These are phyloP conservation scores for Rubus parviflorus DNA, from an alignment of 306 rosid genomes.

Conservation along the genomic window DNA sequence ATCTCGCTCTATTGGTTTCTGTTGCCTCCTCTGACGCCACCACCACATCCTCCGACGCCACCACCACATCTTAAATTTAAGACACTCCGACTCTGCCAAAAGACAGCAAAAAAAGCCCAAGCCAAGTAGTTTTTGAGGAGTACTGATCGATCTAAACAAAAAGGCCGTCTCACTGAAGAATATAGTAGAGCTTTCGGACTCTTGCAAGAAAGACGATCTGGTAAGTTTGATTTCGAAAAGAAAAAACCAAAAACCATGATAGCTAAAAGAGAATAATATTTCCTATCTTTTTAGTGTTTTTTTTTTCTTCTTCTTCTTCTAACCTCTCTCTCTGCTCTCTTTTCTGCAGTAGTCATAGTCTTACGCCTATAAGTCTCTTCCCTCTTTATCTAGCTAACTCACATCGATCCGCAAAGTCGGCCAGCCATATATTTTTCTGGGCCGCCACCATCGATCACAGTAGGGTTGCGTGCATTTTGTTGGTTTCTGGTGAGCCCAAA, in stretches of 20 bases:
- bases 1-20: too few relatives aligned
- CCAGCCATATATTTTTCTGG: conserved; percentile 72
- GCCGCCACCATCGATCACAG: conserved; percentile 44
- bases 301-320: conserved; percentile 13
- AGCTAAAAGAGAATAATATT: conserved; percentile 38
- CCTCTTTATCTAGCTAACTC: conserved; percentile 44
- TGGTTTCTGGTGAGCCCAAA: conserved; percentile 45
- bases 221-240: conserved; percentile 42
- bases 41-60: too few relatives aligned
- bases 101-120: conserved; percentile 63
- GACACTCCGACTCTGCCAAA: conserved; percentile 56
- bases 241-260: conserved; percentile 60
- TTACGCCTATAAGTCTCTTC: conserved; percentile 35
- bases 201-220: conserved; percentile 39
- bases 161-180: conserved; percentile 23
- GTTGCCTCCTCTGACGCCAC: too few relatives aligned
- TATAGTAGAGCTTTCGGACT: conserved; percentile 33
- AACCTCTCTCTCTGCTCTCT: conserved; percentile 25
- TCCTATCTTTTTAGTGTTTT: conserved; percentile 4
- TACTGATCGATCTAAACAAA: conserved; percentile 21
- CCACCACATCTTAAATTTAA: background rate
- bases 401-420: conserved; percentile 43
- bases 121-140: conserved; percentile 37
- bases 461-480: conserved; percentile 20
- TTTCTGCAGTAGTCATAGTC: conserved; percentile 28